These are phyloP conservation scores for Emergomyces pasteurianus DNA, from an alignment of 2,329 filamentous ascomycete species.

Conservation along the genomic window DNA sequence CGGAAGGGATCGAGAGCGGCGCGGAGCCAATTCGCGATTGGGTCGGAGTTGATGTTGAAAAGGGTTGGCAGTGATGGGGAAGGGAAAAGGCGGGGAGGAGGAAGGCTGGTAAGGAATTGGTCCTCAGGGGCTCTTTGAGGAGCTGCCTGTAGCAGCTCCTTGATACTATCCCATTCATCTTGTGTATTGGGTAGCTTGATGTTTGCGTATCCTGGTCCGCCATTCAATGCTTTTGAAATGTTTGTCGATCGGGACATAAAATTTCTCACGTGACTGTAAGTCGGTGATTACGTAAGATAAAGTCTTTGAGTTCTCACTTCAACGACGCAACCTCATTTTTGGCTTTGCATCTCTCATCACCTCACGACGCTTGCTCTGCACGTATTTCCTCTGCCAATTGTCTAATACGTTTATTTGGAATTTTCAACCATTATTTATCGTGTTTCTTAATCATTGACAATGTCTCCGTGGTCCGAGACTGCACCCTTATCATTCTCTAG, in stretches of 20 bases:
- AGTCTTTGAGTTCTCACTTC: too few relatives aligned
- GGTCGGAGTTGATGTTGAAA: slow-evolving; percentile 57
- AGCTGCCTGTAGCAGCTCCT: slow-evolving; percentile 49
- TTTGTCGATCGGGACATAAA: background rate
- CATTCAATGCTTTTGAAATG: background rate
- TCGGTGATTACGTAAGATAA: too few relatives aligned
- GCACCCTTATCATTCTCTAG: background rate
- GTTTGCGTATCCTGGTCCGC: background rate
- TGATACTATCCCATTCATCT: slow-evolving; percentile 55
- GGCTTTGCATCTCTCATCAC: background rate
- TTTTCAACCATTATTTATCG: background rate
- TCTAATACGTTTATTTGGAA: background rate
- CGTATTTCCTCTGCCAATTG: background rate
- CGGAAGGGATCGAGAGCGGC: slow-evolving; percentile 67
- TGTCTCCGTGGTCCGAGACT: background rate
- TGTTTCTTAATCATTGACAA: background rate
- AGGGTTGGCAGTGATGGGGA: slow-evolving; percentile 39
- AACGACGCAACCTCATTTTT: background rate
- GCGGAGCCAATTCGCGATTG: slow-evolving; percentile 78
- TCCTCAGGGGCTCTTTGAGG: slow-evolving; percentile 34
- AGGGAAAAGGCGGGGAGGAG: slow-evolving; percentile 57
- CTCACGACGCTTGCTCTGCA: too few relatives aligned
- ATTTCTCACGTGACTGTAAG: background rate
- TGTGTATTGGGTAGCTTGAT: slow-evolving; percentile 13
- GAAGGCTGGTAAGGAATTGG: slow-evolving; percentile 54